Evolutionary conservation across 495 filamentous ascomycete genomes (phyloP).

Genomic region (Hypomontagnella monticulosa): DNA sequence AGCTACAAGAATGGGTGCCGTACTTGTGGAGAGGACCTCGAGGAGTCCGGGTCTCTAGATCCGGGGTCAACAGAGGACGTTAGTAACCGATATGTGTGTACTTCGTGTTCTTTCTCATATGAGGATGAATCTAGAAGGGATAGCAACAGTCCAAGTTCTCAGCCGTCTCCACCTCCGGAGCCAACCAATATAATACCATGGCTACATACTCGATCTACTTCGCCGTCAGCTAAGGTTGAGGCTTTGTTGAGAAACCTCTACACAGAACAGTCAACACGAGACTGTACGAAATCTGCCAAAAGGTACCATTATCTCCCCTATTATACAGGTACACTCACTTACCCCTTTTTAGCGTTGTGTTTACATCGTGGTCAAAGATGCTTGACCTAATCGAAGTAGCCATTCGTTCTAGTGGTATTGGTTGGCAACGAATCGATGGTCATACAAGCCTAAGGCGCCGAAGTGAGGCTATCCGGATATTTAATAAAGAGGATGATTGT

Average conservation of each 20-base stretch:
- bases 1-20: background rate
- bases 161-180: background rate
- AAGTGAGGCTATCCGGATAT: slow-evolving; percentile 22
- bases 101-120: background rate
- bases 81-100: background rate
- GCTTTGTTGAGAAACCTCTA: slow-evolving; percentile 39
- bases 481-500: slow-evolving; percentile 30
- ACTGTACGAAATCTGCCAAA: background rate
- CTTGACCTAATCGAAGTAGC: slow-evolving; percentile 48
- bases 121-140: background rate
- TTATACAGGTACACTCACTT: background rate
- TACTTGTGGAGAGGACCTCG: background rate
- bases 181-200: background rate
- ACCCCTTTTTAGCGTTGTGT: slow-evolving; percentile 51
- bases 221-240: slow-evolving; percentile 40
- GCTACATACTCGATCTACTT: background rate
- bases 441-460: background rate
- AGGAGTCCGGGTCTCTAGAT: too few species aligned
- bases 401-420: background rate
- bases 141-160: background rate
- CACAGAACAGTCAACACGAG: background rate
- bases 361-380: slow-evolving; percentile 57
- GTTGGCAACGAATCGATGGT: slow-evolving; percentile 40
- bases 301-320: background rate
- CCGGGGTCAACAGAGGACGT: background rate